Base-by-base conservation (phyloP, 257 asterid species). In the Solanum commersonii region DNA sequence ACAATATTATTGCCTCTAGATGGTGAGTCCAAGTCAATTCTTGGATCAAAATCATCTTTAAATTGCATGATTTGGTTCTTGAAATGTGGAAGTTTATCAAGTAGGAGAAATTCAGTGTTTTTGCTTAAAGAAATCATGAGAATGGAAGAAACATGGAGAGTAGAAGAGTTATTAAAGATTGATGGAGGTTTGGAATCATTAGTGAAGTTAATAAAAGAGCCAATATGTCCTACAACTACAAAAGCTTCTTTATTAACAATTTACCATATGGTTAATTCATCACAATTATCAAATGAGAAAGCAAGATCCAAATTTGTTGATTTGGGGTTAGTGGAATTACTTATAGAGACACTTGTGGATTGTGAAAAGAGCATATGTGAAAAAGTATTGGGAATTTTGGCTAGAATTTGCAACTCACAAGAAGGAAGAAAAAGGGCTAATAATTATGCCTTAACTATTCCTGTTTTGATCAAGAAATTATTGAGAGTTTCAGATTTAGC, bases 381-480 rank as follows among this genome's bases (percentile, higher is more conserved):
- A 90, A 93, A 91, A 76, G 94, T 91, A 34, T 88, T 94, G n/a
- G 95, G 93, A 4, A 91, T 93, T 87, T 60, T 94, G 89, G 90
- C 90, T 18, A 92, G 90, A 77, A 87, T 94, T 56, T 93, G 95
- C 90, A 87, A 91, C 16, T 63, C 42, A 5, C 87, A 23, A 4
- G 90, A 90, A 79, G 97, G 91, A 40, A 90, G 83, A 31, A 90
- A 76, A 72, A 92, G 83, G 87, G 95, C 86, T 5, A 72, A 70
- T 37, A 89, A 56, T 6, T 88, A 90, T 86, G 95, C 91, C 37
- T 87, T 94, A 8, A 87, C 93, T 1, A 65, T 89, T 16, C 95
- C 97, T 31, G 65, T 92, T 33, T 11, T 94, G 86, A 93, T 93
- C 88, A 94, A 94, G 95, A 94, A 94, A 87, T 20, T 94, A 9